Evolutionary conservation across 306 rosid species (phyloP).

Genomic region (Inga leiocalycina): DNA sequence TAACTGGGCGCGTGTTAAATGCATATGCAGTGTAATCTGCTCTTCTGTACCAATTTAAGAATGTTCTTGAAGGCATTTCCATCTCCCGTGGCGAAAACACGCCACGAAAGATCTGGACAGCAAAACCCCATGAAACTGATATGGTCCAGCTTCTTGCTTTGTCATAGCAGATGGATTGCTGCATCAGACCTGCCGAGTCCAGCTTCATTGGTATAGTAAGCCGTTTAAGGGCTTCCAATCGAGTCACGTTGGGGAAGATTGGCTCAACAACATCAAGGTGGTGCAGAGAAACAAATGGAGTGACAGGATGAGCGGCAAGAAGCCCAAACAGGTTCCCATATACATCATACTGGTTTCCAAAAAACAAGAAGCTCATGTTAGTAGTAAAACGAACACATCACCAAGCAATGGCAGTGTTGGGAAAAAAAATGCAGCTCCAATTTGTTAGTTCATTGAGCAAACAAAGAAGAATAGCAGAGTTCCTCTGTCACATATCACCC

Average conservation of each 20-base stretch:
- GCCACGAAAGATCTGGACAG: slow-evolving; percentile 87
- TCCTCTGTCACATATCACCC: not conserved
- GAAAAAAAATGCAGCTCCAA: not conserved
- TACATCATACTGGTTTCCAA: slow-evolving; percentile 78
- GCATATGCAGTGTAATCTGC: slow-evolving; percentile 97
- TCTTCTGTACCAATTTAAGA: slow-evolving; percentile 88
- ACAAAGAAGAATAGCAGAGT: not conserved
- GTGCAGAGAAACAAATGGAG: slow-evolving; percentile 89
- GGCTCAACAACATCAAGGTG: slow-evolving; percentile 98
- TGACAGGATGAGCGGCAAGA: slow-evolving; percentile 92
- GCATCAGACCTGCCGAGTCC: slow-evolving; percentile 88
- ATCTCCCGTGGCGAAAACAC: slow-evolving; percentile 78
- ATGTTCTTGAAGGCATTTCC: slow-evolving; percentile 96
- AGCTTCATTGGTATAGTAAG: slow-evolving; percentile 69
- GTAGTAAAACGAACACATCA: slow-evolving; percentile 1
- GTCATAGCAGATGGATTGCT: slow-evolving; percentile 91
- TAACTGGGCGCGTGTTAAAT: slow-evolving; percentile 94
- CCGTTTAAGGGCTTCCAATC: slow-evolving; percentile 71
- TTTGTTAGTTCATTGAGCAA: slow-evolving; percentile 13
- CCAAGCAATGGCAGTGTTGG: not conserved
- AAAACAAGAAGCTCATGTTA: not conserved
- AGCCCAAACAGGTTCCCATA: slow-evolving; percentile 95
- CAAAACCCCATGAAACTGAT: slow-evolving; percentile 95
- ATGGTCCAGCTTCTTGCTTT: slow-evolving; percentile 68
- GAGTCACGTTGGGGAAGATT: slow-evolving; percentile 77